A percentile compares a stretch with the other conserved stretches of the same genome.
Evolutionary conservation across 768 basidiomycete genomes (phyloP).

Genomic region (Lepiota subincarnata): DNA sequence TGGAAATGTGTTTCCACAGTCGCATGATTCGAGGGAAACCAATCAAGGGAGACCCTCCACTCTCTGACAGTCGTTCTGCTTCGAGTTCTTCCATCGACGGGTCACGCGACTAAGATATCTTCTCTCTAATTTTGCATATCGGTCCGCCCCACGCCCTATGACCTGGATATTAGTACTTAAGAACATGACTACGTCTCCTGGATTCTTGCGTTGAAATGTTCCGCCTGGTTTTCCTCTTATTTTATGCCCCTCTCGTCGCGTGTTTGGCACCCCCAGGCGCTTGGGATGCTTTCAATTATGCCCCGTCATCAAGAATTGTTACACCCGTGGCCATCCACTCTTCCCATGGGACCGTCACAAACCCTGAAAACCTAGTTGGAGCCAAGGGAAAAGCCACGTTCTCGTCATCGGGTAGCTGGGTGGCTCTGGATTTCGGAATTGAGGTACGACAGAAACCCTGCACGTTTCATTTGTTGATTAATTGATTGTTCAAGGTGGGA

Average conservation of each 20-base stretch:
- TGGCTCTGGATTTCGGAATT: constrained; percentile 52
- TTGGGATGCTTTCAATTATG: constrained; percentile 52
- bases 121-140: constrained; percentile 8
- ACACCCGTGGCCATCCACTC: constrained; percentile 38
- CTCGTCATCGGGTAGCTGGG: constrained; percentile 36
- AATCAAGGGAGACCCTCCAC: no score
- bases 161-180: background rate
- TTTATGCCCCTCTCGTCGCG: background rate
- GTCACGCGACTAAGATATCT: constrained; percentile 3
- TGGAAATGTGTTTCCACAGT: background rate
- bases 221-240: background rate
- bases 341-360: constrained; percentile 29
- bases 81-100: background rate
- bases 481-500: constrained; percentile 35
- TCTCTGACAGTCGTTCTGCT: no score
- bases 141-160: constrained; percentile 7
- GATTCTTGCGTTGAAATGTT: background rate
- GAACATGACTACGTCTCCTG: background rate
- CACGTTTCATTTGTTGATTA: background rate
- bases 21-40: no score
- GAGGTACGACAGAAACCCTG: constrained; percentile 32
- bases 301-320: constrained; percentile 43
- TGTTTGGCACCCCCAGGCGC: constrained; percentile 39
- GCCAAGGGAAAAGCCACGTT: constrained; percentile 36
- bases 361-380: constrained; percentile 29